Evolutionary conservation across 73 alveolate genomes (phyloP).

Genomic region (Paramecium pentaurelia): DNA sequence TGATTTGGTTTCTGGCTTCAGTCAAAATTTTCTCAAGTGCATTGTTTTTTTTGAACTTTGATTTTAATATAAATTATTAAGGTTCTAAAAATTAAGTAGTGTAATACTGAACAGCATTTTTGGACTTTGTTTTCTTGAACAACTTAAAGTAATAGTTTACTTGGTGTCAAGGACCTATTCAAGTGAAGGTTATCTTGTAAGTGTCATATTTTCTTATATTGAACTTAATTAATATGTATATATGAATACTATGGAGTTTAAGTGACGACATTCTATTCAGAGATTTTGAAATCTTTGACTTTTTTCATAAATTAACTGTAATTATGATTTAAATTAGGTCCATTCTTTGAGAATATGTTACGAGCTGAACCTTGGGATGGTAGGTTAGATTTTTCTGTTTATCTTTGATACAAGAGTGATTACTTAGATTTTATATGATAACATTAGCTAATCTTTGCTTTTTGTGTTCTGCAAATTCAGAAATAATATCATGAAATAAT

Average conservation of each 20-base stretch:
- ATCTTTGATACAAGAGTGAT: background rate
- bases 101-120: background rate
- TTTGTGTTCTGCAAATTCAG: slow-evolving; percentile 15
- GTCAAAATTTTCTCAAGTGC: background rate
- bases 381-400: background rate
- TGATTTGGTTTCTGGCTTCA: background rate
- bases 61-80: background rate
- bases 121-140: background rate
- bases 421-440: background rate
- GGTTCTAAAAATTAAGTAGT: background rate
- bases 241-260: background rate
- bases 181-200: background rate
- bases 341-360: background rate
- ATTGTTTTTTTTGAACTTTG: background rate
- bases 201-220: background rate
- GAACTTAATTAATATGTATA: background rate
- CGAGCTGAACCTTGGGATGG: background rate
- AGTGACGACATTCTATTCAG: background rate
- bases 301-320: background rate
- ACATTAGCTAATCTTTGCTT: background rate
- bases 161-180: background rate
- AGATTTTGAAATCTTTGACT: background rate
- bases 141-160: background rate
- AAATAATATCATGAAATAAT: background rate
- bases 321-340: background rate